Evolutionary conservation across 1,139 yeast genomes (phyloP).

Genomic region (Debaryomycetaceae sp.): DNA sequence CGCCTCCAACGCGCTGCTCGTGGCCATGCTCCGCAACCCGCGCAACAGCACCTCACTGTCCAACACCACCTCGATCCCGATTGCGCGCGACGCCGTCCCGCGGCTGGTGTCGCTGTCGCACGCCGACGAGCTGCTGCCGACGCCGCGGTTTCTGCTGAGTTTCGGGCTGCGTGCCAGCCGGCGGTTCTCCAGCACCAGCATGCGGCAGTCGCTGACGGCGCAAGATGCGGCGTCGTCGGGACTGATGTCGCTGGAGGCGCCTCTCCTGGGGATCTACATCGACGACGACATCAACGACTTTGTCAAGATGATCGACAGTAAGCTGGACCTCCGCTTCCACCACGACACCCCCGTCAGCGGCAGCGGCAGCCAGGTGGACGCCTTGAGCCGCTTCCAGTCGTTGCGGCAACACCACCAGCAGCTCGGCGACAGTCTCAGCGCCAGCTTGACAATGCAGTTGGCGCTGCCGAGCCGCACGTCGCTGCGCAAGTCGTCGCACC

Average conservation of each 20-base stretch:
- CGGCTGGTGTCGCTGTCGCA: conserved; percentile 40
- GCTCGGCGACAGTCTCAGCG: conserved; percentile 49
- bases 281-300: conserved; percentile 80
- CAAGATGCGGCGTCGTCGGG: conserved; percentile 26
- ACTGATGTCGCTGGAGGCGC: conserved; percentile 31
- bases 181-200: conserved; percentile 36
- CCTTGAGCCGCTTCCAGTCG: conserved; percentile 34
- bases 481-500: conserved; percentile 34
- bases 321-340: conserved; percentile 42
- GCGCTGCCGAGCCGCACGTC: conserved; percentile 14
- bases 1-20: conserved; percentile 53
- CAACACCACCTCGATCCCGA: conserved; percentile 29
- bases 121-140: conserved; percentile 16
- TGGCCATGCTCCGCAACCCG: conserved; percentile 49
- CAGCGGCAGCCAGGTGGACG: conserved; percentile 18
- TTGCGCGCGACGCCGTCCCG: conserved; percentile 26
- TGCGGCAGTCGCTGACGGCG: conserved; percentile 21
- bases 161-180: conserved; percentile 52
- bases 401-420: conserved; percentile 41
- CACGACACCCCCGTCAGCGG: conserved; percentile 10
- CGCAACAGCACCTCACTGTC: conserved; percentile 32
- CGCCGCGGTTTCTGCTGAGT: conserved; percentile 52
- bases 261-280: conserved; percentile 38
- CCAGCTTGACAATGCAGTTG: conserved; percentile 29
- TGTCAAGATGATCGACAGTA: conserved; percentile 75